Evolutionary conservation across 176 grass and related monocot species (phyloP).

Genomic region (Aegilops bicornis): DNA sequence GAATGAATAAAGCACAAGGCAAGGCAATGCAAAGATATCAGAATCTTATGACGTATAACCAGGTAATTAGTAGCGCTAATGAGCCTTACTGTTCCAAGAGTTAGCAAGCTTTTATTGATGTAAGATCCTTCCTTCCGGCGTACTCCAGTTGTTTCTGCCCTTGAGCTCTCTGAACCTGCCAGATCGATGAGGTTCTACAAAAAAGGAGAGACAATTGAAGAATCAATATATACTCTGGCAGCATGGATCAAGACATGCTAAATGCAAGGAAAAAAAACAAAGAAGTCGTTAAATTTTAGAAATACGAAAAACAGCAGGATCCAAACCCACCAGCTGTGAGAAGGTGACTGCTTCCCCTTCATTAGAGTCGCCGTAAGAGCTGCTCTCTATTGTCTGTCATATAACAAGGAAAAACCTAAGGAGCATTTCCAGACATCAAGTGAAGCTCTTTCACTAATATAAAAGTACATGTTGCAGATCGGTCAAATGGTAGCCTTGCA

Average conservation of each 20-base stretch:
- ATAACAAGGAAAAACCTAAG: constrained; percentile 24
- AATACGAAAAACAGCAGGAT: constrained; percentile 4
- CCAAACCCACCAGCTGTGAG: constrained; percentile 85
- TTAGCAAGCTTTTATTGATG: constrained; percentile 99
- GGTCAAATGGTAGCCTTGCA: neutral
- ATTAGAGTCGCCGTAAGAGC: constrained; percentile 70
- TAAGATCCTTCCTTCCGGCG: constrained; percentile 99
- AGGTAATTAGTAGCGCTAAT: constrained; percentile 1
- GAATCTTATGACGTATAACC: neutral
- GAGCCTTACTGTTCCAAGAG: constrained; percentile 85
- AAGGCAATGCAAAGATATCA: neutral
- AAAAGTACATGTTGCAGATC: neutral
- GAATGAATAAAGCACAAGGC: constrained; percentile 15
- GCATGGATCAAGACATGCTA: neutral
- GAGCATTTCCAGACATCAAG: neutral
- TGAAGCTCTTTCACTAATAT: constrained; percentile 27
- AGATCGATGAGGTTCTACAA: constrained; percentile 99
- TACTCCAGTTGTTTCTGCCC: constrained; percentile 96
- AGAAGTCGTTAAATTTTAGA: constrained; percentile 16
- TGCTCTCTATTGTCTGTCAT: constrained; percentile 96
- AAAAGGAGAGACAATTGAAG: constrained; percentile 48
- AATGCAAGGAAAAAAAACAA: constrained; percentile 1
- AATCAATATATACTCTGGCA: constrained; percentile 41
- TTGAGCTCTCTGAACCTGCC: constrained; percentile 99
- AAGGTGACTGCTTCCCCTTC: constrained; percentile 88